phyloP scores from a whole-genome alignment of 2,329 filamentous ascomycete genomes.

The Hypomyces rosellus region DNA sequence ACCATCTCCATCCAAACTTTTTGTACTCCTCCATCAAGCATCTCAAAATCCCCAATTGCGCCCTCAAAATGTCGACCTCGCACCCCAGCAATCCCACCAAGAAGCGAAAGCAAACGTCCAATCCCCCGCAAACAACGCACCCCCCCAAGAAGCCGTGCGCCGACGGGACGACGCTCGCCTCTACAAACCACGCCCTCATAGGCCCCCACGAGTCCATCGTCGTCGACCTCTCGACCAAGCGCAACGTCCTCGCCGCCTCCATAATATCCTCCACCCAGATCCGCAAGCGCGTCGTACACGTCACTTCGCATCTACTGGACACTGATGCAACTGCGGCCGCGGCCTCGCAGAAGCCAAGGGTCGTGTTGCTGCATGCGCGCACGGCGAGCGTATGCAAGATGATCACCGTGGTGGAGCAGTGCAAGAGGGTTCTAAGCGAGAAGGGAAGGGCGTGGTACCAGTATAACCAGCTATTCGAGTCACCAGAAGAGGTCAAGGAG shows the following conservation, averaged over 20 bases:
- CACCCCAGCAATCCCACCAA: constrained; percentile 1
- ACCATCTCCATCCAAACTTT: constrained; percentile 4
- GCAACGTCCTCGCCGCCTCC: constrained; percentile 45
- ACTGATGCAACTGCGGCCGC: constrained; percentile 5
- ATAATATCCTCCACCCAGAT: constrained; percentile 57
- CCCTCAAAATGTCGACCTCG: constrained; percentile 7
- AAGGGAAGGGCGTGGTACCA: constrained; percentile 45
- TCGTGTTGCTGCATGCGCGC: constrained; percentile 46
- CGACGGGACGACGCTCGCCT: constrained; percentile 1
- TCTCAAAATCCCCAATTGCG: neutral
- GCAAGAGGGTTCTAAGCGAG: constrained; percentile 48
- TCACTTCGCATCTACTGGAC: constrained; percentile 38
- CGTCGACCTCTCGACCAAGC: constrained; percentile 37
- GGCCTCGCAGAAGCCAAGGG: constrained; percentile 17
- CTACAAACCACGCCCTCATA: constrained; percentile 19
- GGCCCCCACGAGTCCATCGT: constrained; percentile 38
- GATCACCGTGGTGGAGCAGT: constrained; percentile 61
- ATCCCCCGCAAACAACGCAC: neutral
- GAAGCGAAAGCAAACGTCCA: constrained; percentile 10
- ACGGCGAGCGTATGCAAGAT: constrained; percentile 54
- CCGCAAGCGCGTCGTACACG: constrained; percentile 43
- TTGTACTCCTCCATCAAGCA: constrained; percentile 1
- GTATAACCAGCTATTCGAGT: constrained; percentile 51
- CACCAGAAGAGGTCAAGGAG: constrained; percentile 26
- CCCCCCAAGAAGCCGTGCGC: constrained; percentile 10